Evolutionary conservation across 2,329 filamentous ascomycete genomes (phyloP), one percentile per base, ranked within the genome.

Genomic region (Pestalotiopsis fici): DNA sequence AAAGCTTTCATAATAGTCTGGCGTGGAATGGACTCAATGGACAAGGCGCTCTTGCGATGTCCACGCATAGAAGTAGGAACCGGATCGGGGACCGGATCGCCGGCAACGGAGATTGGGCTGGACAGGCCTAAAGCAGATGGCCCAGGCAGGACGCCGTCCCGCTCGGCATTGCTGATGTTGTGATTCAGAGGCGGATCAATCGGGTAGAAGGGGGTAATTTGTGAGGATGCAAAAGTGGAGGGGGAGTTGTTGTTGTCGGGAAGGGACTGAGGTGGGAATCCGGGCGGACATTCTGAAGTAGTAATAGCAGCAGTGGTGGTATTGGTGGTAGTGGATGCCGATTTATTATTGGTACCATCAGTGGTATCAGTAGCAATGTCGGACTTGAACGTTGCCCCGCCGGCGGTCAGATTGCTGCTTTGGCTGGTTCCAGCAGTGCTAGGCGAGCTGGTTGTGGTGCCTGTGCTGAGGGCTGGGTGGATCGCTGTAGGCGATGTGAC

Each of bases 1-100:
- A 95, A 81, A 5, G 92, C 93, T 82, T 96, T 95, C 83, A 95
- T 89, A 75, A 94, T 90, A 66, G 93, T 95, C 80, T 95, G 93
- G 70, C 90, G 89, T 13, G 93, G 92, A 71, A 95, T 84, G 60
- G 85, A 85, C 74, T 93, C 91, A 76, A 88, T 85, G 12, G 90
- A 91, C 37, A 84, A 82, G 18, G 82, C 79, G 78, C 81, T 84
- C 76, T 84, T 86, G 64, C 80, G 83, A 70, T 85, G 85, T 63
- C 75, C 75, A 66, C 70, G 67, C 67, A 69, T 76, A 74, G 67
- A 76, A 70, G 66, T 77, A 72, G 67, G 77, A 72, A 68, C 39
- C 13, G 59, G 61, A 37, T 39, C 65, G 67, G 67, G 77, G 72
- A 68, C 54, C 13, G 59, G 61, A 31, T 39, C 63, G 67, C 65